phyloP scores from a whole-genome alignment of 441 rosid genomes.

The Cnidoscolus chayamansa region DNA sequence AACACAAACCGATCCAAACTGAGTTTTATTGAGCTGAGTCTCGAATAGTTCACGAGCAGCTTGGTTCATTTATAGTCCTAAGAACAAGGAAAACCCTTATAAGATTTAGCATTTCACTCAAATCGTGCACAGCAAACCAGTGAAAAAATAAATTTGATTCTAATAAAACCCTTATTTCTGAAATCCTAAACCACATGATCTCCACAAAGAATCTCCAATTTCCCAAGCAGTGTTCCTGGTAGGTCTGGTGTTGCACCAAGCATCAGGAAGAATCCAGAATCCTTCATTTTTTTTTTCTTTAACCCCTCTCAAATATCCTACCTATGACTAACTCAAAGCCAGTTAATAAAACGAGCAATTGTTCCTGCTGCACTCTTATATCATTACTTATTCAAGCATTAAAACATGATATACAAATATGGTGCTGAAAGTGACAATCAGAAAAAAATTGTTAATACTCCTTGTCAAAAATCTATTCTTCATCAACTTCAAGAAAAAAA shows the following conservation, averaged over 20 bases:
- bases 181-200: slow-evolving; percentile 1
- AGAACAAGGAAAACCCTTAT: background rate
- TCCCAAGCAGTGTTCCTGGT: background rate
- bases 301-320: background rate
- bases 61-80: too few species aligned
- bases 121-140: background rate
- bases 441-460: background rate
- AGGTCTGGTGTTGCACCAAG: background rate
- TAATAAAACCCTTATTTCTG: background rate
- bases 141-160: background rate
- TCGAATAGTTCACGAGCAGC: too few species aligned
- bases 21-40: too few species aligned
- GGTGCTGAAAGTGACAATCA: background rate
- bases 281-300: background rate
- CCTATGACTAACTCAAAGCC: background rate
- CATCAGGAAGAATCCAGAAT: slow-evolving; percentile 1
- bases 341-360: background rate
- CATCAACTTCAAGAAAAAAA: background rate
- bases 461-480: background rate
- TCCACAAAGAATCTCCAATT: background rate
- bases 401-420: background rate
- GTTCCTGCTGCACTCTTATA: background rate
- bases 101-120: background rate
- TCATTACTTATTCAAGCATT: slow-evolving; percentile 4
- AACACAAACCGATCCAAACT: too few species aligned